Percentiles rank a stretch among this genome's conserved stretches.
These are phyloP conservation scores for Crithidia brevicula DNA, from an alignment of 208 protist species.

Conservation along the genomic window DNA sequence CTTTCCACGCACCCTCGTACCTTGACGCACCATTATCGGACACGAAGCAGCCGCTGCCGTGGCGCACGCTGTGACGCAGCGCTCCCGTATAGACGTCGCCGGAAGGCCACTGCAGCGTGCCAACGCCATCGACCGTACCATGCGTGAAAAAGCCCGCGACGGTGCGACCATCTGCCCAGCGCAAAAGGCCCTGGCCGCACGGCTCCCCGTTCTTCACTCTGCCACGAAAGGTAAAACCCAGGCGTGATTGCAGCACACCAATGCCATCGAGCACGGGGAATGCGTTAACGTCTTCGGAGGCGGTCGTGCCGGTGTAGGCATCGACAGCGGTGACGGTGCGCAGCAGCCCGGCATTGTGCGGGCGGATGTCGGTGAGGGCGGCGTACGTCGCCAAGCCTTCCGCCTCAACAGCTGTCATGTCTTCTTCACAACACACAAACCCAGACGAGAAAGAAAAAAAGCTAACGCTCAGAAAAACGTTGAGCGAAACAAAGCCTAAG, in stretches of 20 bases:
- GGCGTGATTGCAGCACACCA: conserved; percentile 49
- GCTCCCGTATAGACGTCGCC: conserved; percentile 70
- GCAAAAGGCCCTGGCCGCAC: conserved; percentile 55
- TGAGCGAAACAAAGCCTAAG: no score
- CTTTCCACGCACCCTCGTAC: conserved; percentile 79
- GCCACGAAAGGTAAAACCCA: conserved; percentile 74
- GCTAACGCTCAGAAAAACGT: no score
- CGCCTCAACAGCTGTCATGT: neutral
- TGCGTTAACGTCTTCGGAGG: conserved; percentile 2
- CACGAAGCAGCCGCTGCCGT: conserved; percentile 76
- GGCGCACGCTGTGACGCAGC: conserved; percentile 63
- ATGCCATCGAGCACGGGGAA: conserved; percentile 42
- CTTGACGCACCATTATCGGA: conserved; percentile 41
- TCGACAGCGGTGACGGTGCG: conserved; percentile 44
- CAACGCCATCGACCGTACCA: conserved; percentile 40
- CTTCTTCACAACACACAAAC: no score
- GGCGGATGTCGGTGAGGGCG: conserved; percentile 32
- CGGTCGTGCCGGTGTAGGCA: conserved; percentile 23
- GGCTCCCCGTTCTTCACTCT: conserved; percentile 47
- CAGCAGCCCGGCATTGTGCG: conserved; percentile 11
- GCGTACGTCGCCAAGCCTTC: conserved; percentile 43
- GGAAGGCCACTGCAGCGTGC: conserved; percentile 61
- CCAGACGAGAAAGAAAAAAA: no score
- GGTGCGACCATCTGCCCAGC: conserved; percentile 53
- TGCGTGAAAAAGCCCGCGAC: conserved; percentile 51